Percentiles rank a stretch among this genome's conserved stretches.
Evolutionary conservation across 2,329 filamentous ascomycete species (phyloP).

Genomic region (Cladophialophora exuberans): DNA sequence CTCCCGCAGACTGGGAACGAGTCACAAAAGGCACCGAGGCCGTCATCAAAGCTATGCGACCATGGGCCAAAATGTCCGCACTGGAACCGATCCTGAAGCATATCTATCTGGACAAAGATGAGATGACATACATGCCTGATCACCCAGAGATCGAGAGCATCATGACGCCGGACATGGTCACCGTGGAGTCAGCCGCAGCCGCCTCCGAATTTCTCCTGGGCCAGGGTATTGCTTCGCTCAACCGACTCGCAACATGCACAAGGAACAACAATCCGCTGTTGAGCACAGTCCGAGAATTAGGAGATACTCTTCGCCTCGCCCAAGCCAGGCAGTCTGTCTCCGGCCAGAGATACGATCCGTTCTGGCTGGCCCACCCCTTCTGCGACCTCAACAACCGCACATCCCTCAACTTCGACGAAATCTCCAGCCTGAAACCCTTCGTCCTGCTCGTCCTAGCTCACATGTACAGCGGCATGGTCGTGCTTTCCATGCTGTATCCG

Average conservation of each 20-base stretch:
- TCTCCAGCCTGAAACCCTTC: constrained; percentile 6
- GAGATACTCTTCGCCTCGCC: constrained; percentile 9
- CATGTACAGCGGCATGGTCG: constrained; percentile 8
- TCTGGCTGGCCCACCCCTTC: constrained; percentile 14
- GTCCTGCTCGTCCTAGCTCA: constrained; percentile 11
- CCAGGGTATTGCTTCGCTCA: constrained; percentile 5
- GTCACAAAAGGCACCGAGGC: constrained; percentile 7
- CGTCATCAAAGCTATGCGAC: constrained; percentile 4
- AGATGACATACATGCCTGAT: no score
- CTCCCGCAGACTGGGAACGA: constrained; percentile 3
- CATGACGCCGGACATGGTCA: constrained; percentile 1
- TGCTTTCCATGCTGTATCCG: constrained; percentile 12
- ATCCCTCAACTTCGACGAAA: constrained; percentile 4
- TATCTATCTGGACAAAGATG: not conserved
- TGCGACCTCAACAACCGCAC: constrained; percentile 6
- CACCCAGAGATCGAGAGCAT: no score
- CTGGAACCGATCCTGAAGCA: not conserved
- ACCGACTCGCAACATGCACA: constrained; percentile 4
- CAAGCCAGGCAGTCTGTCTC: not conserved
- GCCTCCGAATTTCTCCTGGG: constrained; percentile 11
- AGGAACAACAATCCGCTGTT: constrained; percentile 1
- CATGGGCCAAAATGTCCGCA: constrained; percentile 1
- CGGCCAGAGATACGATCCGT: constrained; percentile 7
- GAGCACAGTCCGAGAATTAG: constrained; percentile 5
- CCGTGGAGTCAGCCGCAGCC: not conserved